A percentile compares a stretch with the other conserved stretches of the same genome.
Conservation (phyloP, 2,329 filamentous ascomycete genomes). For the Arthrinium puccinioides region DNA sequence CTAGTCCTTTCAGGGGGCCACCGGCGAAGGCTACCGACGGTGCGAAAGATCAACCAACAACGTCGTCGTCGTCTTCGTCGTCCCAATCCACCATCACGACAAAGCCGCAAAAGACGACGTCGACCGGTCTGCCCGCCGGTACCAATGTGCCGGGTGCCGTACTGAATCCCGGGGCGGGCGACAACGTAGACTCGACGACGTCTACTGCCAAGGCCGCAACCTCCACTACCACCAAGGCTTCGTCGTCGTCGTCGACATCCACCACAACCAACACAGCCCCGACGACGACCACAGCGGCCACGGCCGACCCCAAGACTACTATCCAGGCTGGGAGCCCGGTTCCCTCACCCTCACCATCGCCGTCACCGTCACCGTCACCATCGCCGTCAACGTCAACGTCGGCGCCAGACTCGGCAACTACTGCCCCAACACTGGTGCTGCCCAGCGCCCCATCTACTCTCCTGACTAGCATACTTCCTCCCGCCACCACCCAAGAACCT, state of each 20-base stretch:
- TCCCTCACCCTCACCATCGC: neutral
- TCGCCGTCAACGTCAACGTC: too few species aligned
- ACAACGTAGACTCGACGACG: neutral
- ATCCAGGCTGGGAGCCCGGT: neutral
- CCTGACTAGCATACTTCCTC: neutral
- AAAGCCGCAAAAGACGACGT: neutral
- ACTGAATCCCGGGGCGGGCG: constrained; percentile 4
- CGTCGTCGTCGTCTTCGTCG: too few species aligned
- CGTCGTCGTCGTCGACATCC: neutral
- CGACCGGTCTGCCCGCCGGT: neutral
- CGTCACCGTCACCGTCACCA: too few species aligned
- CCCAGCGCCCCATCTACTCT: neutral
- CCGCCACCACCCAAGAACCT: neutral
- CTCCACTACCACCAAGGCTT: neutral
- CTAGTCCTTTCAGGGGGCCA: neutral
- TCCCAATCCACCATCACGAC: neutral
- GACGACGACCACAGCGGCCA: neutral
- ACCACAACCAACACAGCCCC: neutral
- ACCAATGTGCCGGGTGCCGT: constrained; percentile 1
- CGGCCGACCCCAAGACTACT: neutral
- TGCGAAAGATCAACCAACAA: too few species aligned
- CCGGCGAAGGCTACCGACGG: neutral
- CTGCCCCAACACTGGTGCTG: too few species aligned
- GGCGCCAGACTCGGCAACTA: too few species aligned
- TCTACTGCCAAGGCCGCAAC: neutral